Evolutionary conservation across 192 early-diverging fungal species (phyloP).

Genomic region (Funneliformis mosseae): DNA sequence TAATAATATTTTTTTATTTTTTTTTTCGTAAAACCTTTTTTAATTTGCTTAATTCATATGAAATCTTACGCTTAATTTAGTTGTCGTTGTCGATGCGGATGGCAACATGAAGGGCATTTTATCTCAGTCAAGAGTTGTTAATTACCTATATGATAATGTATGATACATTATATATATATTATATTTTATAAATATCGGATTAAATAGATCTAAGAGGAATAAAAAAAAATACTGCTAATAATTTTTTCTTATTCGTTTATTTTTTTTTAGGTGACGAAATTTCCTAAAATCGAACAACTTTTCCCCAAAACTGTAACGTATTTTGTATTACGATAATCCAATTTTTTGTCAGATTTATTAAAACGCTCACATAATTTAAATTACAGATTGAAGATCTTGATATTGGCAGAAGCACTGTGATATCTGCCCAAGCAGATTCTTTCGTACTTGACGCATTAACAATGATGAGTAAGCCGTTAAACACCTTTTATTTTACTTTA

Average conservation of each 20-base stretch:
- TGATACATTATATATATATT: too few relatives aligned
- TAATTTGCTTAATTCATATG: neutral
- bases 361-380: neutral
- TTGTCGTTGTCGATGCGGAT: conserved; percentile 69
- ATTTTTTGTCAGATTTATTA: neutral
- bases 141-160: conserved; percentile 70
- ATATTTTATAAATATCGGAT: neutral
- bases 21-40: too few relatives aligned
- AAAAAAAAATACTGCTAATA: too few relatives aligned
- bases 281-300: conserved; percentile 46
- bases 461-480: conserved; percentile 52
- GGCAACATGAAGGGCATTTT: conserved; percentile 72
- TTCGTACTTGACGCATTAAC: conserved; percentile 69
- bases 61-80: conserved; percentile 38
- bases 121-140: conserved; percentile 72
- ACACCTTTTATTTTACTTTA: neutral
- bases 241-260: neutral
- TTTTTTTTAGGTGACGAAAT: conserved; percentile 27
- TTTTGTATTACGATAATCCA: neutral
- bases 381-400: conserved; percentile 55
- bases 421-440: conserved; percentile 53
- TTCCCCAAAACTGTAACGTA: conserved; percentile 51
- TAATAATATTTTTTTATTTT: neutral
- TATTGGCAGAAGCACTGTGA: conserved; percentile 57
- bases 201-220: neutral